Percentiles rank a stretch among this genome's conserved stretches.
Conservation (phyloP, 495 filamentous ascomycete genomes). For the Lophium mytilinum region DNA sequence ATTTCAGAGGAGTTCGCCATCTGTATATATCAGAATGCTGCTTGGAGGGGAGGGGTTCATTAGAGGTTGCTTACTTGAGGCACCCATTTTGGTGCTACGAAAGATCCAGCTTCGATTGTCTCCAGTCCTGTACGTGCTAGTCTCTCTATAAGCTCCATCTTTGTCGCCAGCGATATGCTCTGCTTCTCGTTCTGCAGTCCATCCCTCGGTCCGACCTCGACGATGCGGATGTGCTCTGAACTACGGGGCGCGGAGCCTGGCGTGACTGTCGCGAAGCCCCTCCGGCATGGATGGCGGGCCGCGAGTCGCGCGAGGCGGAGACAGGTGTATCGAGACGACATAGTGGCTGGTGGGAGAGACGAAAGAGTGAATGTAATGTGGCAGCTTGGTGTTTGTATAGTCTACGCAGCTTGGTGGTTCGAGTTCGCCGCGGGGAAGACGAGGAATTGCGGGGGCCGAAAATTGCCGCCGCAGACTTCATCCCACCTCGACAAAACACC, state of each 20-base stretch:
- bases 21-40: conserved; percentile 37
- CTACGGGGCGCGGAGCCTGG: background rate
- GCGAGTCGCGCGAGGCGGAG: conserved; percentile 20
- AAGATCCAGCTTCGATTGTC: conserved; percentile 90
- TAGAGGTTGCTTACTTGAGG: conserved; percentile 59
- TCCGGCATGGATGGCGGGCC: conserved; percentile 17
- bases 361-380: background rate
- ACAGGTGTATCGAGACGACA: conserved; percentile 15
- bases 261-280: conserved; percentile 14
- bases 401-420: background rate
- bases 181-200: conserved; percentile 94
- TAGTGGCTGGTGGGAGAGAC: background rate
- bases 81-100: conserved; percentile 96
- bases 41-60: background rate
- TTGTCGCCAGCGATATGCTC: conserved; percentile 68
- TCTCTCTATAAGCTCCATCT: conserved; percentile 72
- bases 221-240: conserved; percentile 52
- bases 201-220: conserved; percentile 92
- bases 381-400: background rate
- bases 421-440: background rate
- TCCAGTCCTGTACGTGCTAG: conserved; percentile 78
- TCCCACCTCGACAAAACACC: background rate
- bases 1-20: conserved; percentile 90
- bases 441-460: background rate
- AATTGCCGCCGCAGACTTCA: background rate